Base-by-base conservation (phyloP, 1,284 basidiomycete species). In the Apiotrichum brassicae region DNA sequence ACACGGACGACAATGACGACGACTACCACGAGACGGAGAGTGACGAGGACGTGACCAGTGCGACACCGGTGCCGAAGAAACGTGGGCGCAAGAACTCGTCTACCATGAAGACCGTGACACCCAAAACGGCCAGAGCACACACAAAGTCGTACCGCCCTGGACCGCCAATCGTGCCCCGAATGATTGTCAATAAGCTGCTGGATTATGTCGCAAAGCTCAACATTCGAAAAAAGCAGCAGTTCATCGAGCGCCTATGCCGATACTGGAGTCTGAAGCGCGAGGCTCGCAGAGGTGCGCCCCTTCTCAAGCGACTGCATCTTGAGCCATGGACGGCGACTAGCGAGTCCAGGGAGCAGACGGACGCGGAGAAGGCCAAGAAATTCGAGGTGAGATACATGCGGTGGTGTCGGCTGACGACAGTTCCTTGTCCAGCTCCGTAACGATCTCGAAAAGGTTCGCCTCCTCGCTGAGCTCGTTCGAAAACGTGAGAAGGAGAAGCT, bases 181-280 rank as follows among this genome's bases (percentile, higher is more conserved):
- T 76, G 56, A 75, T 81, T 35, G 71, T 77, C 24, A 80, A 85
- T 18, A 81, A 84, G 11, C 83, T 99, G 35, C 62, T 85, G 26
- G 79, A 83, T 38, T 95, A 98, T 65, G 83, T 88, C 30, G 70
- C 73, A 42, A 86, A 83, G 60, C 76, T 95, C 41, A 77, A 72
- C 30, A 75, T 97, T 2, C 77, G 85, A 49, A 90, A 89, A 65
- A 89, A 87, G 65, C 67, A 75, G 3, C 84, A 86, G 28, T 87
- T 94, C 46, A 74, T 97, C 4, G 80, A 83, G 43, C 74, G 84
- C 62, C 77, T 94, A 30, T 93, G 88, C 60, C 81, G 84, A 60
- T 99, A 97, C 68, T 99, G 94, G 94, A 97, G 93, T 66, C 71
- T 98, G 70, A 97, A 98, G 73, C 77, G 94, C 6, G 93, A 98